Percentiles rank a stretch among this genome's conserved stretches.
phyloP scores from a whole-genome alignment of 345 rosid species.

The Euphorbia tirucalli region DNA sequence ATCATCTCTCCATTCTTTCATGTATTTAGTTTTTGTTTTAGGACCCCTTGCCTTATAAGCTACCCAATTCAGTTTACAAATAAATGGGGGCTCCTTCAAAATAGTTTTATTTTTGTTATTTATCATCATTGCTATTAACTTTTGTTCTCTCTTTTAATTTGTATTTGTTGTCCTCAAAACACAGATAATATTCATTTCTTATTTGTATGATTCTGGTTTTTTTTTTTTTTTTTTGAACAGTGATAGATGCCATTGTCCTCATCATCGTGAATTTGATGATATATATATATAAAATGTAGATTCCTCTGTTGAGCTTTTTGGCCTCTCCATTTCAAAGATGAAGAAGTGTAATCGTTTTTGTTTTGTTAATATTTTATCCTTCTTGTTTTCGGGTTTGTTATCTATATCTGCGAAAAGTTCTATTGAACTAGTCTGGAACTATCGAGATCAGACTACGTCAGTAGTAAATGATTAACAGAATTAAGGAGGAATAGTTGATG shows the following conservation, averaged over 20 bases:
- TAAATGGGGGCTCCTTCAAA: conserved; percentile 49
- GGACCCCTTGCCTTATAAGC: conserved; percentile 25
- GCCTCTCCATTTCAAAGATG: conserved; percentile 1
- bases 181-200: conserved; percentile 9
- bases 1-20: conserved; percentile 73
- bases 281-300: neutral
- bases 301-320: neutral
- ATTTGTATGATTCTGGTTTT: conserved; percentile 25
- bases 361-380: neutral
- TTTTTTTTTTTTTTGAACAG: too few relatives aligned
- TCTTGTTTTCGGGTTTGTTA: neutral
- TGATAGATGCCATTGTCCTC: neutral
- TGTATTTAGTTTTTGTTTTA: conserved; percentile 67
- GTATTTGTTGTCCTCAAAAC: conserved; percentile 7
- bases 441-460: too few relatives aligned
- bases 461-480: too few relatives aligned
- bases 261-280: neutral
- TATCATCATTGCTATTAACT: conserved; percentile 6
- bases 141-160: conserved; percentile 5
- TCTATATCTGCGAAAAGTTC: too few relatives aligned
- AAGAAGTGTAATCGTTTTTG: conserved; percentile 5
- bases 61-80: conserved; percentile 35
- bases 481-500: conserved; percentile 18
- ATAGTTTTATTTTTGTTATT: conserved; percentile 22
- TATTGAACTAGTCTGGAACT: too few relatives aligned